Percentiles rank a stretch among this genome's conserved stretches.
These are phyloP conservation scores for Anthostomella pinea DNA, from an alignment of 2,329 filamentous ascomycete species.

Conservation along the genomic window DNA sequence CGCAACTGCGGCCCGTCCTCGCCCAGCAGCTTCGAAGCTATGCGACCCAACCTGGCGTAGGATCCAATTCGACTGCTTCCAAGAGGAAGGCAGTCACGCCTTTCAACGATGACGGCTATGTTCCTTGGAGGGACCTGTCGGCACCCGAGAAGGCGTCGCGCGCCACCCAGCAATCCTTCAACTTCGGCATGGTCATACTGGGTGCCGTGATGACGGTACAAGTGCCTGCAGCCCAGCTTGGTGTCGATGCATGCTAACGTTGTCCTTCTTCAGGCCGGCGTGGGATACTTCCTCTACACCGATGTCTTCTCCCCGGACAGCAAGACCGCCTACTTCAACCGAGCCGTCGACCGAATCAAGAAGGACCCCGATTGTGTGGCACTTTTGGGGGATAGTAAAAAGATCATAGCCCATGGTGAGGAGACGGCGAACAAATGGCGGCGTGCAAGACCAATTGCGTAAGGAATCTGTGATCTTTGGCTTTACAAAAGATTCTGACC, in stretches of 20 bases:
- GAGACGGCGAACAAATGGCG: conserved; percentile 80
- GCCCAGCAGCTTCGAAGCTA: conserved; percentile 52
- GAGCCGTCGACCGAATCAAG: conserved; percentile 76
- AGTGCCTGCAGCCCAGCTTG: too few relatives aligned
- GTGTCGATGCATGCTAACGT: conserved; percentile 5
- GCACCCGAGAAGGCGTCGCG: conserved; percentile 75
- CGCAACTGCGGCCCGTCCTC: conserved; percentile 37
- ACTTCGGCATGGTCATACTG: conserved; percentile 72
- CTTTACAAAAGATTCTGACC: conserved; percentile 7
- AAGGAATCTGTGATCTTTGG: conserved; percentile 19
- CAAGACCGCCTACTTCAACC: conserved; percentile 85
- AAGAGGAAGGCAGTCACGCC: conserved; percentile 72
- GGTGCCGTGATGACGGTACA: conserved; percentile 75
- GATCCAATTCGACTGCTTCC: conserved; percentile 35
- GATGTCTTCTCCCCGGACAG: conserved; percentile 84
- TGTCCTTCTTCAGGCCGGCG: conserved; percentile 56
- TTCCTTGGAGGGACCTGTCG: conserved; percentile 78
- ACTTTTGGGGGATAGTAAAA: conserved; percentile 69
- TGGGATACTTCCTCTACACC: conserved; percentile 73
- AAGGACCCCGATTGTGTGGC: conserved; percentile 67
- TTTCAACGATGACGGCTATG: conserved; percentile 79
- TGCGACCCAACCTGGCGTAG: conserved; percentile 54
- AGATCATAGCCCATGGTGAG: conserved; percentile 81
- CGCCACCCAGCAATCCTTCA: conserved; percentile 87
- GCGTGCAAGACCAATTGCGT: conserved; percentile 60